Evolutionary conservation across 192 early-diverging fungal species (phyloP).

Genomic region (Backusella morwellensis): DNA sequence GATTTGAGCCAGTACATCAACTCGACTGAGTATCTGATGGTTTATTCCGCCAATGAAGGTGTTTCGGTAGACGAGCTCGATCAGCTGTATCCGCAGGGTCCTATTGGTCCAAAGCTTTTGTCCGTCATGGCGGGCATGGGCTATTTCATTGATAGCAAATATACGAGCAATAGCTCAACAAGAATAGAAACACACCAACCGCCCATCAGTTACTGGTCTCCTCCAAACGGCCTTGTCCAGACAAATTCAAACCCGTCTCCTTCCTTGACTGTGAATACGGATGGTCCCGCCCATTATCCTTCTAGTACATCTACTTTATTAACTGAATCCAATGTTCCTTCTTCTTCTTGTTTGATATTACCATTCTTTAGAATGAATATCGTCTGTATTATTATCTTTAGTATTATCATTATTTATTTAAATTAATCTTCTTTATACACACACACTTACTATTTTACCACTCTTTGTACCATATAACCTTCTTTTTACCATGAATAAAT

Average conservation of each 20-base stretch:
- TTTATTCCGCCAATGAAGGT: slow-evolving; percentile 35
- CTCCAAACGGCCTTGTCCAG: background rate
- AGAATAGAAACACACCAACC: background rate
- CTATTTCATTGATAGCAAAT: background rate
- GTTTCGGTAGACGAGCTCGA: slow-evolving; percentile 17
- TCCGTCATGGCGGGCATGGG: slow-evolving; percentile 29
- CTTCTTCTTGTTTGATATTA: background rate
- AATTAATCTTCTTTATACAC: background rate
- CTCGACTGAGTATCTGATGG: slow-evolving; percentile 43
- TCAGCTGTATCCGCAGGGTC: slow-evolving; percentile 16
- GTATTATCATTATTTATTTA: background rate
- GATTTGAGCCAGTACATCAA: slow-evolving; percentile 33
- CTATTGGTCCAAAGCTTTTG: slow-evolving; percentile 37
- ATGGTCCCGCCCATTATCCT: slow-evolving; percentile 3
- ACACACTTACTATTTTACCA: background rate
- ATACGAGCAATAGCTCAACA: background rate
- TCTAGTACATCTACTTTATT: background rate
- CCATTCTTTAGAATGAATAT: background rate
- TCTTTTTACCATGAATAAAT: background rate
- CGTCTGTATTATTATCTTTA: background rate
- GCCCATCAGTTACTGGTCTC: background rate
- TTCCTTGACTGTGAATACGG: background rate
- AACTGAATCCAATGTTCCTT: background rate
- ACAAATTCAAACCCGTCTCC: background rate
- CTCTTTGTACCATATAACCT: background rate